Evolutionary conservation across 208 protist species (phyloP).

Genomic region (Trypanosomatidae sp.): DNA sequence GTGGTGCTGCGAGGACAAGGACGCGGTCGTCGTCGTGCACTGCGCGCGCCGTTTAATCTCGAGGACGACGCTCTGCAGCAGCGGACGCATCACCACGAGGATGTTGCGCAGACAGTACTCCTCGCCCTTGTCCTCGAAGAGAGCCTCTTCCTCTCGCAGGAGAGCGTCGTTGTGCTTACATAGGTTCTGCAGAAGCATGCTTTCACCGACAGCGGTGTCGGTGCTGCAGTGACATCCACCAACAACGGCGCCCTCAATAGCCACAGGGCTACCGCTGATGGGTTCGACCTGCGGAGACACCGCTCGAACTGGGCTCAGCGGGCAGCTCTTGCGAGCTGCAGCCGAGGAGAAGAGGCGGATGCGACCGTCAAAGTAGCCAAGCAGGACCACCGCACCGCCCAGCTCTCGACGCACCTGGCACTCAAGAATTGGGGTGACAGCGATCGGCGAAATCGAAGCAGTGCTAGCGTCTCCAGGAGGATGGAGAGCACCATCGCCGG

Average conservation of each 20-base stretch:
- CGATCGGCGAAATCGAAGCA: not conserved
- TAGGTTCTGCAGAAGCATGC: conserved; percentile 12
- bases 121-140: conserved; percentile 33
- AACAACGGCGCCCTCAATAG: not conserved
- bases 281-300: not conserved
- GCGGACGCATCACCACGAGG: conserved; percentile 19
- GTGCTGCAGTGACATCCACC: not conserved
- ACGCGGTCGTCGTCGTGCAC: not conserved
- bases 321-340: conserved; percentile 15
- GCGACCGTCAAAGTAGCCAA: conserved; percentile 39
- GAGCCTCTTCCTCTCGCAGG: conserved; percentile 16
- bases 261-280: not conserved
- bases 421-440: conserved; percentile 20
- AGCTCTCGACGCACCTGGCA: conserved; percentile 50
- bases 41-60: conserved; percentile 23
- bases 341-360: conserved; percentile 12
- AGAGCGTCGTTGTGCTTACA: conserved; percentile 19
- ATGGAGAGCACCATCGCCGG: not conserved
- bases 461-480: not conserved
- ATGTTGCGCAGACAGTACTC: conserved; percentile 36
- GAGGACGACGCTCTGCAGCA: conserved; percentile 32
- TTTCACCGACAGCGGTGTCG: conserved; percentile 7
- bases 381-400: conserved; percentile 46
- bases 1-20: not conserved
- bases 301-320: conserved; percentile 8